phyloP scores from a whole-genome alignment of 176 grass and related monocot species.

The Cymbopogon citratus region DNA sequence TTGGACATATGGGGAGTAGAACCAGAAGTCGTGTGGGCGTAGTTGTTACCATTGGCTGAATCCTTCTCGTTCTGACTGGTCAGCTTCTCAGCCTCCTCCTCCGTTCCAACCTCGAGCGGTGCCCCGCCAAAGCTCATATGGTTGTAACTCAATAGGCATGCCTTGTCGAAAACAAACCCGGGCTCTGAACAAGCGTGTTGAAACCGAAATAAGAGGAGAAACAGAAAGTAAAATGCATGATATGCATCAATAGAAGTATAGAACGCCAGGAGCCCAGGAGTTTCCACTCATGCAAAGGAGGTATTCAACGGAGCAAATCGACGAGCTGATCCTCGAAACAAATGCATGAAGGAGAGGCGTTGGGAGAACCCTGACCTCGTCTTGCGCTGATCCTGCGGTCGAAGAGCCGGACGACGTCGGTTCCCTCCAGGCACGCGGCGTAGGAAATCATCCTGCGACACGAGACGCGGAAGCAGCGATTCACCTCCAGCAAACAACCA shows the following conservation, averaged over 20 bases:
- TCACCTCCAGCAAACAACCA: background rate
- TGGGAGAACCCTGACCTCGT: constrained; percentile 40
- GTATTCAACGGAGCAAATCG: background rate
- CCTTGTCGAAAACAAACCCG: constrained; percentile 75
- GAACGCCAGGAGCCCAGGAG: background rate
- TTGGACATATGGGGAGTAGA: background rate
- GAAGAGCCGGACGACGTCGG: constrained; percentile 81
- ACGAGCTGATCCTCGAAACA: background rate
- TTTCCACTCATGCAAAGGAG: background rate
- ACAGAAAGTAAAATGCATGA: background rate
- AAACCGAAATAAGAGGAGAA: constrained; percentile 20
- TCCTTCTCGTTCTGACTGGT: constrained; percentile 66
- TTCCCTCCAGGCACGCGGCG: constrained; percentile 84
- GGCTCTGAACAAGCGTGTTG: constrained; percentile 35
- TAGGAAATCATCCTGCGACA: constrained; percentile 73
- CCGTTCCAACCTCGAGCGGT: constrained; percentile 67
- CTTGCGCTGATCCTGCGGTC: constrained; percentile 78
- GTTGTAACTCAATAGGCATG: constrained; percentile 56
- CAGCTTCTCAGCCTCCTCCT: constrained; percentile 82
- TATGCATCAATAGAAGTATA: too few relatives aligned
- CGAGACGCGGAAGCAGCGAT: background rate
- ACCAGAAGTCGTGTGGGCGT: background rate
- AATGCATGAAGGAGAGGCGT: background rate
- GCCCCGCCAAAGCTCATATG: constrained; percentile 80
- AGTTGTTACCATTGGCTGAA: constrained; percentile 68